Evolutionary conservation across 139 green algal genomes (phyloP).

Genomic region (Edaphochlamys debaryana): DNA sequence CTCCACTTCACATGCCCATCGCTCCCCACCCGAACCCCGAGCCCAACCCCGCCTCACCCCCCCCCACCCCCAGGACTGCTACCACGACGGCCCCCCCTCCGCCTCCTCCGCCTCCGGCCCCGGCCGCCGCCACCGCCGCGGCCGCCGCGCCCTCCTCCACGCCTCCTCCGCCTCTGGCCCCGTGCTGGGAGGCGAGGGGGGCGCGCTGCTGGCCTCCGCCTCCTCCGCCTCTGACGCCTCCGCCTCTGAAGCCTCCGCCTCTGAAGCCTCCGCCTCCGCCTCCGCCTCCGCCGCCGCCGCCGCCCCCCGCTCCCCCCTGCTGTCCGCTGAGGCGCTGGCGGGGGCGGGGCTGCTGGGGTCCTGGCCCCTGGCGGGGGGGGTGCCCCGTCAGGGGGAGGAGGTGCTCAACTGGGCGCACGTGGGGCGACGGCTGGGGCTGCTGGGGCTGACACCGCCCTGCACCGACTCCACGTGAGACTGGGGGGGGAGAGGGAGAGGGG

Average conservation of each 20-base stretch:
- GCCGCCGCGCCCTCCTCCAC: no score
- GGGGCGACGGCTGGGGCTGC: slow-evolving; percentile 19
- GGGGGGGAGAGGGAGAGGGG: neutral
- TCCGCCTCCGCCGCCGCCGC: neutral
- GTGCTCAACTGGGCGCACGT: slow-evolving; percentile 60
- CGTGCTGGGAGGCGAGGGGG: neutral
- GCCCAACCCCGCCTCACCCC: neutral
- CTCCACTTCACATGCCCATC: no score
- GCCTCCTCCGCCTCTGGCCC: no score
- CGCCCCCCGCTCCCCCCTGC: neutral
- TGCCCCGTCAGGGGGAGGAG: slow-evolving; percentile 6
- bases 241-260: neutral
- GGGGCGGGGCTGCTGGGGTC: slow-evolving; percentile 1
- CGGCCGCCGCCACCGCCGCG: no score
- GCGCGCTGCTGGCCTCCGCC: neutral
- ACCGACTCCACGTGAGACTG: slow-evolving; percentile 44
- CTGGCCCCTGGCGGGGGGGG: slow-evolving; percentile 64
- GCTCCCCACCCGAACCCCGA: no score
- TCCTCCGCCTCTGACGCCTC: neutral
- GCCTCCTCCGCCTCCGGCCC: neutral
- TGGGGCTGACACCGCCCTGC: slow-evolving; percentile 66
- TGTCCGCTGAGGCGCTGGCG: neutral
- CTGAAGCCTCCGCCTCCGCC: neutral
- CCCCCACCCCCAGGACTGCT: neutral
- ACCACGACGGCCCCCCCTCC: neutral